Conservation (phyloP, 257 asterid genomes). For the Jacaranda mimosifolia region DNA sequence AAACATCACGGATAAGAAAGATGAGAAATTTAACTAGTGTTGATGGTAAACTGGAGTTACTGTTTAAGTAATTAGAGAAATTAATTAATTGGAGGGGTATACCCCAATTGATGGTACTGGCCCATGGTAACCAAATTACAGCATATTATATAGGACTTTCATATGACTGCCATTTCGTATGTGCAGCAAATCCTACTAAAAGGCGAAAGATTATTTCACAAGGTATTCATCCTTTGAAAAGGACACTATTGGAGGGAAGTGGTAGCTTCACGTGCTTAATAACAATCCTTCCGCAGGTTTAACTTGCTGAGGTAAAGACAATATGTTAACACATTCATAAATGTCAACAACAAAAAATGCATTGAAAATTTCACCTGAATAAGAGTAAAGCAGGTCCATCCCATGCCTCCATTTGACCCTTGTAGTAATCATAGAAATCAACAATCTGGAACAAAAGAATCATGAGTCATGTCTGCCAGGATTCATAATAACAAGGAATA, state of each 20-base stretch:
- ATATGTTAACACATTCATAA: conserved; percentile 16
- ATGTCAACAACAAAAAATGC: conserved; percentile 33
- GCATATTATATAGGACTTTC: background rate
- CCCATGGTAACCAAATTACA: too few relatives aligned
- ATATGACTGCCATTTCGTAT: conserved; percentile 17
- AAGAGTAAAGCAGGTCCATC: conserved; percentile 99
- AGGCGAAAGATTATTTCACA: background rate
- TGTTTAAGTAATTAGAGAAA: too few relatives aligned
- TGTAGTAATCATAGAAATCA: conserved; percentile 96
- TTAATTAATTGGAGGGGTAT: too few relatives aligned
- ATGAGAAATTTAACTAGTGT: too few relatives aligned
- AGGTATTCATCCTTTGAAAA: background rate
- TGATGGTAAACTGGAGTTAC: too few relatives aligned
- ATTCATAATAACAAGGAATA: conserved; percentile 3
- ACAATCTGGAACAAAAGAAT: conserved; percentile 62
- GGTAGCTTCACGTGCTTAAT: conserved; percentile 34
- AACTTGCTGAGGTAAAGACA: conserved; percentile 11
- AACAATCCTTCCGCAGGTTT: conserved; percentile 1
- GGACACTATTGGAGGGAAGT: background rate
- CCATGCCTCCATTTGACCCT: conserved; percentile 99
- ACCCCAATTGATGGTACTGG: too few relatives aligned
- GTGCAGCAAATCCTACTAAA: background rate
- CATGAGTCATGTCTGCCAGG: conserved; percentile 34
- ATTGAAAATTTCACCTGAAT: conserved; percentile 77
- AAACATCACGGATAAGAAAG: too few relatives aligned